Base-by-base conservation (phyloP, 2,329 filamentous ascomycete species). In the Arthrobotrys sinensis region DNA sequence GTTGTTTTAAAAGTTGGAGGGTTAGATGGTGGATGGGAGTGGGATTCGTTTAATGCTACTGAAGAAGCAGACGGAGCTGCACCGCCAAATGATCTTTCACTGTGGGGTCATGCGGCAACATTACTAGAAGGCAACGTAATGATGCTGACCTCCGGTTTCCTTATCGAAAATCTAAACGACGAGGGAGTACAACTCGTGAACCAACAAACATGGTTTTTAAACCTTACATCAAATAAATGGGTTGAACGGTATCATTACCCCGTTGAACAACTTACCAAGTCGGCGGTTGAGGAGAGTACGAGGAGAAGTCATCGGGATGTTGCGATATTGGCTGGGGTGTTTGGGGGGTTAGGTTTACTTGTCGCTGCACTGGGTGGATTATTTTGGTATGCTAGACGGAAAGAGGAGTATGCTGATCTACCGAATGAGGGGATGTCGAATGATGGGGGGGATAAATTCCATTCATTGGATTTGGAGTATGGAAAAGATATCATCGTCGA, bases 21-120 rank as follows among this genome's bases (percentile, higher is more conserved):
- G 77, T 90, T 90, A 3, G 96, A 93, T 82, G 92, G 91, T 7
- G 86, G 89, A 36, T 95, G 93, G 93, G 85, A 86, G 79, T 96
- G 93, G 92, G 86, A 85, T 0, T 85, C 92, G 0, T 92, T 92
- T 0, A 82, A 85, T 0, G 82, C 86, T 3, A 87, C 72, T 4
- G 81, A 80, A 14, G 70, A 69, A 19, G 38, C 19, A 24, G 63
- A 65, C 0, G 79, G 80, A 34, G 82, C 84, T 88, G 82, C 88
- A 85, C 0, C 82, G 83, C 12, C 85, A 83, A 46, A 62, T 28
- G 34, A 69, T 40, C 2, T 43, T n/a, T 89, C 88, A 0, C 84
- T 91, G 0, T 91, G 89, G 81, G 90, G 90, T 0, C 90, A 92
- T 80, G 90, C 89, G 0, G 89, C 90, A 0, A 87, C 86, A 0